Percentiles rank a stretch among this genome's conserved stretches.
phyloP scores from a whole-genome alignment of 441 rosid genomes.

The Croton laevigatus region DNA sequence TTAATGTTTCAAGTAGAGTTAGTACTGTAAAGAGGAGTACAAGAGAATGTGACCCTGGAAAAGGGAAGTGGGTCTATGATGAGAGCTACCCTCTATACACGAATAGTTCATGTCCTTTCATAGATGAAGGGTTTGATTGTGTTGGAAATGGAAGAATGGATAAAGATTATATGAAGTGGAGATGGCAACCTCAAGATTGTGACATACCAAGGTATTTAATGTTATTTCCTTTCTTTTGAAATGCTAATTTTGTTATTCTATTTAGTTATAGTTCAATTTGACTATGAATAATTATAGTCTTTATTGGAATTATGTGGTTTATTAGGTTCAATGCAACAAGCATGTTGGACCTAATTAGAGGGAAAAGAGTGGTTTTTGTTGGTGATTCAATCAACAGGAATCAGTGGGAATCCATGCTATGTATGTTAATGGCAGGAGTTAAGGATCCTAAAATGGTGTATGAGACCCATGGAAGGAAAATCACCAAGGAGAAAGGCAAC shows the following conservation, averaged over 20 bases:
- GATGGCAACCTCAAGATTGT: slow-evolving; percentile 81
- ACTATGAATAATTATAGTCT: slow-evolving; percentile 11
- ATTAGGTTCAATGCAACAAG: slow-evolving; percentile 74
- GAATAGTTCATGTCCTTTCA: slow-evolving; percentile 65
- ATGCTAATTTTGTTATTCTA: not conserved
- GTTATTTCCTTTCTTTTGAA: not conserved
- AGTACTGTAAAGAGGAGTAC: slow-evolving; percentile 25
- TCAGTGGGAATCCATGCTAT: slow-evolving; percentile 95
- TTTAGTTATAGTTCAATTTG: slow-evolving; percentile 4
- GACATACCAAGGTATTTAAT: slow-evolving; percentile 60
- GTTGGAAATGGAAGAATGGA: slow-evolving; percentile 72
- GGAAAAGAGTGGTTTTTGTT: slow-evolving; percentile 87
- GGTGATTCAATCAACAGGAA: slow-evolving; percentile 97
- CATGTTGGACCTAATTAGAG: slow-evolving; percentile 73
- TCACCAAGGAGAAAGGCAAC: slow-evolving; percentile 80
- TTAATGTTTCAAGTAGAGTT: slow-evolving; percentile 14
- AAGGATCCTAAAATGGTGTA: slow-evolving; percentile 79
- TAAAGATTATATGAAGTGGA: slow-evolving; percentile 68
- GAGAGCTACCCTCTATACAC: slow-evolving; percentile 58
- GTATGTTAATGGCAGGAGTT: slow-evolving; percentile 69
- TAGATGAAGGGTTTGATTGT: slow-evolving; percentile 90
- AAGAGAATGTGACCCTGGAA: slow-evolving; percentile 54
- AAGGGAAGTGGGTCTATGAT: slow-evolving; percentile 83
- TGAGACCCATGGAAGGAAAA: slow-evolving; percentile 74
- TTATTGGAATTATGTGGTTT: slow-evolving; percentile 19